Conservation (phyloP, 2,329 filamentous ascomycete species). For the Trichophaea hybrida region DNA sequence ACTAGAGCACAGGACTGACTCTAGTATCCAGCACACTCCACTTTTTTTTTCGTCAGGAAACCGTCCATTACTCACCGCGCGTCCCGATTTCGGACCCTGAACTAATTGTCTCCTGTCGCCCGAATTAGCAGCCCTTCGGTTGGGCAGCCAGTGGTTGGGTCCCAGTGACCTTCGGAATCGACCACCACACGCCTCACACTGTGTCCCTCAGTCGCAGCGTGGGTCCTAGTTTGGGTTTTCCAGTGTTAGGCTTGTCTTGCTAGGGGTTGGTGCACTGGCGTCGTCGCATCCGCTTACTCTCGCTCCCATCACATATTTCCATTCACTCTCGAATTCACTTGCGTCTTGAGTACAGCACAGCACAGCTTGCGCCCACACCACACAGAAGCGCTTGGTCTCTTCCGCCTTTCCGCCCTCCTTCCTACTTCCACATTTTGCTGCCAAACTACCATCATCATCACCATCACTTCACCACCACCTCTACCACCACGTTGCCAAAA, state of each 20-base stretch:
- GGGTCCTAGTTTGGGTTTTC: not conserved
- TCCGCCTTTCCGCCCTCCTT: slow-evolving; percentile 12
- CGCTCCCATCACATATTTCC: not conserved
- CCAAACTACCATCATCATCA: not conserved
- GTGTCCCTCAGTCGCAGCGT: not conserved
- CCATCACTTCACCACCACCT: not conserved
- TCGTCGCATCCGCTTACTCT: not conserved
- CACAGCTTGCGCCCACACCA: not conserved
- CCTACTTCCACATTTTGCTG: slow-evolving; percentile 1
- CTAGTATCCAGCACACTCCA: too few species aligned
- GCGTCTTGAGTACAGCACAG: not conserved
- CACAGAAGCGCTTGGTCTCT: slow-evolving; percentile 3
- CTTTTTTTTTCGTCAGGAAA: too few species aligned
- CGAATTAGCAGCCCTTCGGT: too few species aligned
- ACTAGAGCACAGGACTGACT: too few species aligned
- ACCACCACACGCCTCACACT: not conserved
- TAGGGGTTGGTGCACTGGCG: too few species aligned
- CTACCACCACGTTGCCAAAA: not conserved
- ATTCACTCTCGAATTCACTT: not conserved
- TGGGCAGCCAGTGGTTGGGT: too few species aligned
- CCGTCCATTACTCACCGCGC: too few species aligned
- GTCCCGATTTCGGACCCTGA: too few species aligned
- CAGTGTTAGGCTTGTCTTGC: not conserved
- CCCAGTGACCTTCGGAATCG: too few species aligned
- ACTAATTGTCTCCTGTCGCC: too few species aligned